phyloP scores from a whole-genome alignment of 805 yeast species.

The Ogataea parapolymorpha region DNA sequence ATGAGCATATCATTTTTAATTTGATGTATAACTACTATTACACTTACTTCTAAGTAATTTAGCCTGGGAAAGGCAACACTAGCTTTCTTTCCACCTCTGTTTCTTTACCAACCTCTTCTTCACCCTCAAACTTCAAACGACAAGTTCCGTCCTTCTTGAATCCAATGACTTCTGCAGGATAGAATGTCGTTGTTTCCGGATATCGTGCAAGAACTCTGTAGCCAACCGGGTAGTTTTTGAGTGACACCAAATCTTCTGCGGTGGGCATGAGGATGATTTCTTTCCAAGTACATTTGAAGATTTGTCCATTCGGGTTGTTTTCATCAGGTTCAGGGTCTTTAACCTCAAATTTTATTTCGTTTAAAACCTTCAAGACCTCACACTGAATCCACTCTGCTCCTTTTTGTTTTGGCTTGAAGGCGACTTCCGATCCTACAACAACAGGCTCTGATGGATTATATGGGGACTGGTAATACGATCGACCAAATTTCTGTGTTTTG shows the following conservation, averaged over 20 bases:
- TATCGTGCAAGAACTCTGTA: conserved; percentile 86
- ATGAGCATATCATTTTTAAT: conserved; percentile 28
- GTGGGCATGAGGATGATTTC: conserved; percentile 76
- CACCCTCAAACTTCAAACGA: conserved; percentile 86
- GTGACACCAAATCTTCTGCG: conserved; percentile 19
- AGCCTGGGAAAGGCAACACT: conserved; percentile 69
- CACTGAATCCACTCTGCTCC: conserved; percentile 96
- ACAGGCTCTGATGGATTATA: conserved; percentile 60
- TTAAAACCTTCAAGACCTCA: conserved; percentile 66
- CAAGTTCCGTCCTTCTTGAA: conserved; percentile 72
- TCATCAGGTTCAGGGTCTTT: conserved; percentile 98
- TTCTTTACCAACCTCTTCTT: conserved; percentile 93
- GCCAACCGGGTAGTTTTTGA: conserved; percentile 64
- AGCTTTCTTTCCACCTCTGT: conserved; percentile 85
- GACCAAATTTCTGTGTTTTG: conserved; percentile 18
- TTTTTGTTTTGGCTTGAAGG: conserved; percentile 69
- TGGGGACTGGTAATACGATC: conserved; percentile 43
- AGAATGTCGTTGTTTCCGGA: conserved; percentile 96
- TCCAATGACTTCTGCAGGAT: conserved; percentile 89
- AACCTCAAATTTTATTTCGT: conserved; percentile 65
- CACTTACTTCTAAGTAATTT: neutral
- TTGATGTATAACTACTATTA: conserved; percentile 4
- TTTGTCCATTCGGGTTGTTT: conserved; percentile 79
- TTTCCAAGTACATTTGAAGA: conserved; percentile 77
- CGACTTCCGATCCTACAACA: conserved; percentile 75